These are phyloP conservation scores for Penicillium psychrosexuale DNA, from an alignment of 2,329 filamentous ascomycete genomes.

Conservation along the genomic window DNA sequence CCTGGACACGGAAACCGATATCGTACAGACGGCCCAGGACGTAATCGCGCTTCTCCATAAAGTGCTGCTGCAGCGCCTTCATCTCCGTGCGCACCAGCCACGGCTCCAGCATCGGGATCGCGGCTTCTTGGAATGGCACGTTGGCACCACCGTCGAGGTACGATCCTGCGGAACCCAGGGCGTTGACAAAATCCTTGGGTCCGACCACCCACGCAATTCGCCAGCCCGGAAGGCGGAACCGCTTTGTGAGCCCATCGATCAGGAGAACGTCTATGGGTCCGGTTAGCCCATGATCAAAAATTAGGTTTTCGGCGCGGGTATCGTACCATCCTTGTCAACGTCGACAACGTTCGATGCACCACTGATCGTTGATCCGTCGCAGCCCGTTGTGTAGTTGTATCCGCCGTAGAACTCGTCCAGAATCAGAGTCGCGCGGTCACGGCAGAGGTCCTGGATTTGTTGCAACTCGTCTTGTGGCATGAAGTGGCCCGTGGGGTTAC, in stretches of 20 bases:
- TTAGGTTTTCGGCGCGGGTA: neutral
- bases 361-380: constrained; percentile 84
- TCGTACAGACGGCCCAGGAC: constrained; percentile 73
- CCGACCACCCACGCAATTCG: constrained; percentile 95
- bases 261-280: constrained; percentile 69
- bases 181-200: constrained; percentile 93
- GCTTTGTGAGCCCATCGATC: constrained; percentile 93
- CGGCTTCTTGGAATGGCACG: constrained; percentile 92
- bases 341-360: constrained; percentile 87
- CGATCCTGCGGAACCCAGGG: constrained; percentile 85
- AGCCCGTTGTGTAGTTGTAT: constrained; percentile 92
- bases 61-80: constrained; percentile 83
- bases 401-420: constrained; percentile 96
- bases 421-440: constrained; percentile 84
- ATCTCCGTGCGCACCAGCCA: constrained; percentile 77
- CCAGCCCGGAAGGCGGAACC: constrained; percentile 94
- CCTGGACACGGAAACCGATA: constrained; percentile 84
- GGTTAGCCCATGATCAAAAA: constrained; percentile 6
- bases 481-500: constrained; percentile 89
- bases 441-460: constrained; percentile 89
- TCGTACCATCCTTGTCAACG: constrained; percentile 68
- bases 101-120: constrained; percentile 89
- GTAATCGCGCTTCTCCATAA: constrained; percentile 90
- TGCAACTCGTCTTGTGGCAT: constrained; percentile 80
- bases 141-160: constrained; percentile 95